Evolutionary conservation across 768 basidiomycete species (phyloP).

Genomic region (Pleurotus ostreatus): DNA sequence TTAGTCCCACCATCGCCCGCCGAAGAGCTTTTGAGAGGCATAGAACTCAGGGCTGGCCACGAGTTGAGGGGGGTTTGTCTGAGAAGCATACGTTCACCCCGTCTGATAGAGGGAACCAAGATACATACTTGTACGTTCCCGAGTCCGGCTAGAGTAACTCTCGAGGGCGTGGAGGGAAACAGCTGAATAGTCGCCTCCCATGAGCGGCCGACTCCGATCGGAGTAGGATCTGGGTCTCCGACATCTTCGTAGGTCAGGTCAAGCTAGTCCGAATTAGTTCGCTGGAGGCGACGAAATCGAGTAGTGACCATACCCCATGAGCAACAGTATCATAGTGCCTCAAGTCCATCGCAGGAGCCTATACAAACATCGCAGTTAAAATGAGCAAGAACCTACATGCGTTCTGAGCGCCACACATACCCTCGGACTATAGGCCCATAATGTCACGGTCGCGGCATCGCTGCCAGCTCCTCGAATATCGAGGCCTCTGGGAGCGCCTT

Average conservation of each 20-base stretch:
- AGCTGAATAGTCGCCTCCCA: constrained; percentile 31
- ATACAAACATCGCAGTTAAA: not conserved
- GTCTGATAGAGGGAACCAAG: not conserved
- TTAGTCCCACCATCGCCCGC: constrained; percentile 27
- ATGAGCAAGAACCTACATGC: not conserved
- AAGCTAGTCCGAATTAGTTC: constrained; percentile 31
- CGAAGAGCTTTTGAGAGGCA: constrained; percentile 30
- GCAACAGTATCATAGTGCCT: constrained; percentile 34
- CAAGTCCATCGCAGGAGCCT: constrained; percentile 33
- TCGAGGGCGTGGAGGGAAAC: constrained; percentile 28
- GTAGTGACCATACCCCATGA: constrained; percentile 25
- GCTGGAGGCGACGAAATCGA: not conserved
- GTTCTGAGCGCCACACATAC: constrained; percentile 10
- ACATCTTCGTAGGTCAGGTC: constrained; percentile 37
- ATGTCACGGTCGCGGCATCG: constrained; percentile 23
- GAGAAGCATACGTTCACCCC: not conserved
- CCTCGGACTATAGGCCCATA: constrained; percentile 36
- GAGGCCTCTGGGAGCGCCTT: constrained; percentile 29
- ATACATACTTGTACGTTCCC: constrained; percentile 23
- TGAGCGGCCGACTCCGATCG: constrained; percentile 31
- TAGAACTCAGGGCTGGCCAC: constrained; percentile 31
- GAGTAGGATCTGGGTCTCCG: constrained; percentile 32
- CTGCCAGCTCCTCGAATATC: constrained; percentile 30
- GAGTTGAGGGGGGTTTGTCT: constrained; percentile 30
- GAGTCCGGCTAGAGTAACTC: constrained; percentile 22